These are phyloP conservation scores for Talaromyces ruber DNA, from an alignment of 495 filamentous ascomycete genomes.

Conservation along the genomic window DNA sequence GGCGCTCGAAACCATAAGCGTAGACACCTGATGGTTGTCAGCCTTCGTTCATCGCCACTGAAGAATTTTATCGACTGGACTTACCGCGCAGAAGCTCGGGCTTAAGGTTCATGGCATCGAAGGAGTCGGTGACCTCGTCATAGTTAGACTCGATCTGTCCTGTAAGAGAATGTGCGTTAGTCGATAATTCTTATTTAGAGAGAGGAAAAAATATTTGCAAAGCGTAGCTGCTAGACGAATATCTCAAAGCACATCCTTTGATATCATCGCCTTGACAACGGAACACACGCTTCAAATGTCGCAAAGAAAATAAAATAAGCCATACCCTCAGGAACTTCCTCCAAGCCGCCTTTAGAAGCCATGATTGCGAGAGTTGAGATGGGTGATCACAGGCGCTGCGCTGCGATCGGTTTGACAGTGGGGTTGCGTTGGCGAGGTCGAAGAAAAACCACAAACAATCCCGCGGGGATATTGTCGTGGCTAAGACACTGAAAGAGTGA, in stretches of 20 bases:
- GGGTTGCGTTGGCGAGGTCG: constrained; percentile 21
- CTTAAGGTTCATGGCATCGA: constrained; percentile 96
- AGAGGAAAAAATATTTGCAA: not conserved
- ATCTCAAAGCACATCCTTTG: not conserved
- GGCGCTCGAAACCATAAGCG: constrained; percentile 98
- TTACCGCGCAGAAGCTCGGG: constrained; percentile 92
- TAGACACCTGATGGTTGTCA: constrained; percentile 66
- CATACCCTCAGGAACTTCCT: constrained; percentile 88
- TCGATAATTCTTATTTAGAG: not conserved
- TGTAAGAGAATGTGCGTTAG: constrained; percentile 24
- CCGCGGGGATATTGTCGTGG: constrained; percentile 16
- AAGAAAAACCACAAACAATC: constrained; percentile 24
- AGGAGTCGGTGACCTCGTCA: constrained; percentile 98
- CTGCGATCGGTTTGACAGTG: constrained; percentile 43
- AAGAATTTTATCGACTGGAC: constrained; percentile 16
- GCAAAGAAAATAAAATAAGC: constrained; percentile 11
- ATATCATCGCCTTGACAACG: not conserved
- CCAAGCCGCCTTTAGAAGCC: constrained; percentile 85
- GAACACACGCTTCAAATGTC: not conserved
- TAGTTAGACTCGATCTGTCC: constrained; percentile 99
- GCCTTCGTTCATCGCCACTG: not conserved
- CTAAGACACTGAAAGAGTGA: not conserved
- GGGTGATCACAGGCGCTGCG: constrained; percentile 65
- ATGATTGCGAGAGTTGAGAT: constrained; percentile 69
- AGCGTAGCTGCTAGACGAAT: not conserved